Evolutionary conservation across 495 filamentous ascomycete genomes (phyloP).

Genomic region (Aspergillus incahuasiensis): DNA sequence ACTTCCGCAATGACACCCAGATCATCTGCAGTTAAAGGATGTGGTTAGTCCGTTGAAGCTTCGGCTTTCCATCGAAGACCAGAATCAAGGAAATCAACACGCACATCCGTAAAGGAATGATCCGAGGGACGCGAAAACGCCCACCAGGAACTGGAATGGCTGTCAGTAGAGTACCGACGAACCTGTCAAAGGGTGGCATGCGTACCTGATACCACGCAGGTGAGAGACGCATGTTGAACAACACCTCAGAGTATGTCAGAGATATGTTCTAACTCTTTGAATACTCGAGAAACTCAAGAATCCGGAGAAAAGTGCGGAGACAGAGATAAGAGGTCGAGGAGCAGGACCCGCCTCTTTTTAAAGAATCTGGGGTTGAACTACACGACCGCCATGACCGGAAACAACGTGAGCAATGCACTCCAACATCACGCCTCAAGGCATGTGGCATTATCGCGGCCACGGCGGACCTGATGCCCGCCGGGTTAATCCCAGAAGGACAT

Average conservation of each 20-base stretch:
- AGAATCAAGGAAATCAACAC: constrained; percentile 18
- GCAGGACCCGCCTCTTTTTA: constrained; percentile 18
- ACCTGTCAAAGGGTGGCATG: not conserved
- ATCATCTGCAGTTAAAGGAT: constrained; percentile 28
- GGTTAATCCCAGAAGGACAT: constrained; percentile 10
- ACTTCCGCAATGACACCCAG: constrained; percentile 59
- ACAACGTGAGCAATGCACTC: not conserved
- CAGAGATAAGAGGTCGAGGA: constrained; percentile 10
- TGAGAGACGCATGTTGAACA: constrained; percentile 45
- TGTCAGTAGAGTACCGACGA: constrained; percentile 12
- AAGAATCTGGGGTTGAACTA: constrained; percentile 20
- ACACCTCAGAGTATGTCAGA: not conserved
- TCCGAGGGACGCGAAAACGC: constrained; percentile 59
- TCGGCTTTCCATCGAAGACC: constrained; percentile 2
- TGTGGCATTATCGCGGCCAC: constrained; percentile 1
- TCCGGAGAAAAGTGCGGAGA: constrained; percentile 16
- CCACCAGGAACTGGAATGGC: constrained; percentile 49
- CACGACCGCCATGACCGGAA: constrained; percentile 5
- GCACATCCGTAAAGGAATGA: constrained; percentile 56
- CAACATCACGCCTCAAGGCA: not conserved
- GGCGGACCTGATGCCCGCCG: constrained; percentile 5
- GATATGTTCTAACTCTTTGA: not conserved
- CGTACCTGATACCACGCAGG: constrained; percentile 54
- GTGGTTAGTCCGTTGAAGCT: constrained; percentile 6
- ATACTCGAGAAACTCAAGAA: constrained; percentile 1